phyloP scores from a whole-genome alignment of 768 basidiomycete genomes.

The Lentinula sp. region DNA sequence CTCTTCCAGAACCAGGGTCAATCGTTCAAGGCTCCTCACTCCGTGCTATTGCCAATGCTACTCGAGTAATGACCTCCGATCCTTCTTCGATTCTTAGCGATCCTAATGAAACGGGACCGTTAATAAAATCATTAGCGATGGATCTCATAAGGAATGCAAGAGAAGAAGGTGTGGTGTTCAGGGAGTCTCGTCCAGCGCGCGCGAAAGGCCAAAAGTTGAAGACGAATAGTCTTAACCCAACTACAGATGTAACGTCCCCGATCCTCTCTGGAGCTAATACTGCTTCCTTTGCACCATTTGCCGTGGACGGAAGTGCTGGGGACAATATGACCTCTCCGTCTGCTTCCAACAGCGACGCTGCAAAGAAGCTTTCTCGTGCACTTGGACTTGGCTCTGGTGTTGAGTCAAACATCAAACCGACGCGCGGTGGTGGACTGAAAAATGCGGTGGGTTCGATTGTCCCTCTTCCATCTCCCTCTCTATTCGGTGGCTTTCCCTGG shows the following conservation, averaged over 20 bases:
- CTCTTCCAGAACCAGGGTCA: background rate
- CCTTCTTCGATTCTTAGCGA: slow-evolving; percentile 70
- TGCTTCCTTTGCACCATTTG: background rate
- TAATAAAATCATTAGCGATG: slow-evolving; percentile 61
- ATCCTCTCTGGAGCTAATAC: background rate
- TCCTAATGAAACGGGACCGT: slow-evolving; percentile 50
- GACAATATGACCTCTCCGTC: background rate
- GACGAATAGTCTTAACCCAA: background rate
- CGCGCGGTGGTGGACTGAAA: background rate
- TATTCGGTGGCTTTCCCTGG: slow-evolving; percentile 3
- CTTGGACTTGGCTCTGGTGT: background rate
- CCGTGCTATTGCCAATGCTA: slow-evolving; percentile 75
- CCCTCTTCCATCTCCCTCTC: background rate
- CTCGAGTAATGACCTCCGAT: slow-evolving; percentile 78
- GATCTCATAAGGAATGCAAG: slow-evolving; percentile 64
- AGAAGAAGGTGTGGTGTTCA: slow-evolving; percentile 49
- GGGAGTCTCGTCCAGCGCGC: slow-evolving; percentile 12
- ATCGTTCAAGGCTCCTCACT: slow-evolving; percentile 60
- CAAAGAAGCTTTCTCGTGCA: slow-evolving; percentile 1
- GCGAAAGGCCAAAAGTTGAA: background rate
- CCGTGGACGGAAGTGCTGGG: background rate
- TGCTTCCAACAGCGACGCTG: background rate
- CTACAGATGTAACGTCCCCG: background rate
- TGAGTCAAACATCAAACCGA: background rate
- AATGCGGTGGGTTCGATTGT: background rate